Conservation (phyloP, 2,329 filamentous ascomycete genomes). For the Chrysoporthe cubensis region DNA sequence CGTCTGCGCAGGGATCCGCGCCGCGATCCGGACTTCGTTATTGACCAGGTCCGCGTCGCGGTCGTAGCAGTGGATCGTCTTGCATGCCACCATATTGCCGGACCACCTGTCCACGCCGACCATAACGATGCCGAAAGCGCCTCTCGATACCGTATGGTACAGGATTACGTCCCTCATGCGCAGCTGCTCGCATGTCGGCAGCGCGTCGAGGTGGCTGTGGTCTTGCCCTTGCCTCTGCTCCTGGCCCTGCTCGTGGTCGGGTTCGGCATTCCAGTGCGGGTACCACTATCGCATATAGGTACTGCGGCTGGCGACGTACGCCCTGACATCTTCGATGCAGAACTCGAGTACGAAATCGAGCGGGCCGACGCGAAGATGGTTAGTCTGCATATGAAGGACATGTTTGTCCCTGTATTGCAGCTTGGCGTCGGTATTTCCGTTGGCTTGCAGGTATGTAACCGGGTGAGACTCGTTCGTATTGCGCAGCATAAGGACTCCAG, state of each 20-base stretch:
- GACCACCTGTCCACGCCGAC: slow-evolving; percentile 22
- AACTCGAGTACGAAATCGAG: slow-evolving; percentile 9
- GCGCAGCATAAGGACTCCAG: neutral
- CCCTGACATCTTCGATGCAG: neutral
- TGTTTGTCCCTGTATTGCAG: neutral
- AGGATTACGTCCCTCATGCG: slow-evolving; percentile 16
- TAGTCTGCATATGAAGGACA: slow-evolving; percentile 10
- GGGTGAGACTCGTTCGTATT: neutral
- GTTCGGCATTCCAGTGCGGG: neutral
- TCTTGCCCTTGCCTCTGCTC: neutral
- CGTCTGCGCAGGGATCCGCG: neutral
- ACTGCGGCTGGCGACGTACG: neutral
- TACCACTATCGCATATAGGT: slow-evolving; percentile 8
- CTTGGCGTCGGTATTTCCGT: slow-evolving; percentile 5
- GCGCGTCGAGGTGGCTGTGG: neutral
- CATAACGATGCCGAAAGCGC: slow-evolving; percentile 27
- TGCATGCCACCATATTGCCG: slow-evolving; percentile 24
- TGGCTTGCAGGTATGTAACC: slow-evolving; percentile 5
- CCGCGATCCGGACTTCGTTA: slow-evolving; percentile 6
- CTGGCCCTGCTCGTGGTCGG: too few relatives aligned
- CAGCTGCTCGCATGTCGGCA: neutral
- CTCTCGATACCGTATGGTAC: slow-evolving; percentile 24
- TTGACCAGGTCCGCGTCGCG: neutral
- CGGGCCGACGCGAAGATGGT: slow-evolving; percentile 17
- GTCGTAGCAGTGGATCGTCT: slow-evolving; percentile 19